Conservation (phyloP, 192 early-diverging fungal species). For the Backusella mclennaniae region DNA sequence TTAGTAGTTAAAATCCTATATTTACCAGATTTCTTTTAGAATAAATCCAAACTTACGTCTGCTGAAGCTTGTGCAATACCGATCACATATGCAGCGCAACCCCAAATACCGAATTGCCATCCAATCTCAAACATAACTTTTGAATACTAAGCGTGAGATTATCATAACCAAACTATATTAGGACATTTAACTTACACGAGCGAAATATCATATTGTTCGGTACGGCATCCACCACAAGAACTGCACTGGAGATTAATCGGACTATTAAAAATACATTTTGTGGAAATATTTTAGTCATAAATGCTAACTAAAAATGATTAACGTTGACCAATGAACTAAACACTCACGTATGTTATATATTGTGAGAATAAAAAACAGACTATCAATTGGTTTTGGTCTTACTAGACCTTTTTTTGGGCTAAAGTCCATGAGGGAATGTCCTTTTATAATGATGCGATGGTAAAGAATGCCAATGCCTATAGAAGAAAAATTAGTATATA, state of each 20-base stretch:
- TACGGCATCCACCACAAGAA: conserved; percentile 22
- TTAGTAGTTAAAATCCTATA: no score
- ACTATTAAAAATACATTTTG: not conserved
- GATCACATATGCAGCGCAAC: conserved; percentile 9
- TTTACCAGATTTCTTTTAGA: no score
- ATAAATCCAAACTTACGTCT: conserved; percentile 11
- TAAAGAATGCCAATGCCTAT: conserved; percentile 12
- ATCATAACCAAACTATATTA: no score
- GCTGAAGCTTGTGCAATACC: not conserved
- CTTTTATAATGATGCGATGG: conserved; percentile 11
- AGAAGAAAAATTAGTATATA: not conserved
- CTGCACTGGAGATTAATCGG: conserved; percentile 16
- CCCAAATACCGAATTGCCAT: conserved; percentile 30
- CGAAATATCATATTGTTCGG: conserved; percentile 17
- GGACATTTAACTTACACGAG: not conserved
- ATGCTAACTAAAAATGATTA: not conserved
- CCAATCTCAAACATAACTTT: conserved; percentile 27
- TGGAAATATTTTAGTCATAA: not conserved
- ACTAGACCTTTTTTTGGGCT: conserved; percentile 11
- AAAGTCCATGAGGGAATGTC: conserved; percentile 13
- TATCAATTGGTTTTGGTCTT: conserved; percentile 31
- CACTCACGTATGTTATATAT: not conserved
- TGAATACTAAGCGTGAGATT: no score
- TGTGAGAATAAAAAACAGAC: conserved; percentile 15
- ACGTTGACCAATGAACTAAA: conserved; percentile 10